Evolutionary conservation across 2,329 filamentous ascomycete genomes (phyloP), one percentile per base, ranked within the genome.

Genomic region (Talaromyces amestolkiae): DNA sequence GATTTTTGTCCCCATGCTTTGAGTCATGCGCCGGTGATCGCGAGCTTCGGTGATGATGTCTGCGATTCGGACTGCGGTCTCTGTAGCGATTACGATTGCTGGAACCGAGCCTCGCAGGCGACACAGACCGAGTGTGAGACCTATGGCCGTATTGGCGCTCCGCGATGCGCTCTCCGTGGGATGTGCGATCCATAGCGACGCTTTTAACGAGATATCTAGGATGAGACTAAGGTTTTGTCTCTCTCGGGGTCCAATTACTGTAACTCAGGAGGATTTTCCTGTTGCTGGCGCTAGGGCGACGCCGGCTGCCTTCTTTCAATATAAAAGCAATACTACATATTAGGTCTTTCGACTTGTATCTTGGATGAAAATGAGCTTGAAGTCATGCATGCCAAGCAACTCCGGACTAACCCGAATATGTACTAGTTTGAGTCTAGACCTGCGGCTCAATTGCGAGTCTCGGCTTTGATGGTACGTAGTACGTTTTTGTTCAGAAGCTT

Each of bases 41-140:
- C 13, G 62, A 64, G 9, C 41, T 51, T 22, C 74, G 77, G 62
- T 77, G 77, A 58, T 75, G 76, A 64, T 75, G 73, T 61, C 70
- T 72, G 66, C 73, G 51, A 58, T 41, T 68, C 31, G 70, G 68
- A 39, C 69, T 70, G 68, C 56, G 77, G 71, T 63, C 74, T 75
- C 58, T 76, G 73, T 66, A 72, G 72, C 8, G 72, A 73, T 37
- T 66, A 68, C 41, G 68, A 47, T 47, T 43, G 31, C 51, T 35
- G 22, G 41, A 33, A 15, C 54, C 11, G 67, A 45, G 65, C 58
- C 58, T 66, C 3, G 22, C 15, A 15, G 63, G 66, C 24, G 66
- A 67, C 24, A 63, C 31, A 22, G 66, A 68, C 35, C 64, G 66
- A 39, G 60, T 66, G 8, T 56, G 61, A 35, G 64, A 66, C 15